Percentiles rank a stretch among this genome's conserved stretches.
Evolutionary conservation across 2,329 filamentous ascomycete genomes (phyloP).

Genomic region (Anthostomella pinea): DNA sequence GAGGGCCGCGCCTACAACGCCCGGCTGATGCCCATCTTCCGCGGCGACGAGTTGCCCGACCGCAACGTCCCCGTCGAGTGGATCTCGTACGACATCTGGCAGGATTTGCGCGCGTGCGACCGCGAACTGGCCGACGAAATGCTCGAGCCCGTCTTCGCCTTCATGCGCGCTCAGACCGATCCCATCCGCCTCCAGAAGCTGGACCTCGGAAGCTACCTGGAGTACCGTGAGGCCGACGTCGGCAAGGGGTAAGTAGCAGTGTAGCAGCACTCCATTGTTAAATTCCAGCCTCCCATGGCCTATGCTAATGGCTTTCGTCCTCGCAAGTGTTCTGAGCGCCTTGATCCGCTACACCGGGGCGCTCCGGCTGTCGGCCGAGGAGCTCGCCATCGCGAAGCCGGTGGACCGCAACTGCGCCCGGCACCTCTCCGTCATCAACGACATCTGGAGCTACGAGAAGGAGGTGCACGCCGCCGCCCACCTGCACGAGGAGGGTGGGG

Average conservation of each 20-base stretch:
- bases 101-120: conserved; percentile 34
- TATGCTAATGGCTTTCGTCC: neutral
- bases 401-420: conserved; percentile 33
- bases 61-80: conserved; percentile 30
- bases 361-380: conserved; percentile 23
- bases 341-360: conserved; percentile 35
- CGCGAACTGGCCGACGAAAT: conserved; percentile 31
- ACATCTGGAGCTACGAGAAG: conserved; percentile 39
- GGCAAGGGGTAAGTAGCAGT: conserved; percentile 32
- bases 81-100: conserved; percentile 37
- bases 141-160: conserved; percentile 34
- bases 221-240: conserved; percentile 36
- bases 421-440: conserved; percentile 37
- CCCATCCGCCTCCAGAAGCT: conserved; percentile 15
- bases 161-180: conserved; percentile 39
- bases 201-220: conserved; percentile 30
- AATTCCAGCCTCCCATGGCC: no score
- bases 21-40: conserved; percentile 34
- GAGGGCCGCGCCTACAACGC: conserved; percentile 38
- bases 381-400: conserved; percentile 19
- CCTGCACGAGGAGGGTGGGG: conserved; percentile 23
- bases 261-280: no score
- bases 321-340: conserved; percentile 26
- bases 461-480: conserved; percentile 23
- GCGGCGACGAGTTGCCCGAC: conserved; percentile 32